Evolutionary conservation across 2,329 filamentous ascomycete species (phyloP), one percentile per base, ranked within the genome.

Genomic region (Metarhizium anisopliae): DNA sequence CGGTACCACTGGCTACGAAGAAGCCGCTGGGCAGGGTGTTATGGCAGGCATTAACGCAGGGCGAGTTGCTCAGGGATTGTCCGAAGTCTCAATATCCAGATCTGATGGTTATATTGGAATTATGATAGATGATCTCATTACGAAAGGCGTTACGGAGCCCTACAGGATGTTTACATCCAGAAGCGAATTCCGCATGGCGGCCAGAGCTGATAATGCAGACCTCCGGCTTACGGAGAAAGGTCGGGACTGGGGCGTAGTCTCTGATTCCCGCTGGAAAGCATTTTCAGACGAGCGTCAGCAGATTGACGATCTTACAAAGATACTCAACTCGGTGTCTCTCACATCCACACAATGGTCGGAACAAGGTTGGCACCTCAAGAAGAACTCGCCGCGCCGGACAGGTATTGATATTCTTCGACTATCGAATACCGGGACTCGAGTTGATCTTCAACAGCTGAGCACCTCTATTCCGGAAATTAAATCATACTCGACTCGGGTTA

Each of bases 151-250:
- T 35, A 92, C 89, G 2, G 94, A 99, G 68, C 94, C 94, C 1
- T 99, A 99, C 72, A 85, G 94, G 62, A 97, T 99, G 92, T 99
- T 99, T 75, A 99, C 94, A 2, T 89, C 89, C 6, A 85, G 94
- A 60, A 95, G 89, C 73, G 94, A 99, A 74, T 99, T 95, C 72
- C 89, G 94, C 59, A 92, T 99, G 81, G 90, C 87, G 47, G 84
- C 90, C 2, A 87, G 94, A 59, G 87, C 94, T 50, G 94, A 99
- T 74, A 99, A 99, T 67, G 94, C 94, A 40, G 94, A 99, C 71
- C 71, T 87, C 5, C 85, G 94, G 2, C 82, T 99, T 35, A 97
- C 94, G 0, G 77, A 81, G 35, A 86, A 86, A 68, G 94, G 90
- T 10, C 84, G 86, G 56, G 74, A 78, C 14, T 89, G 86, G 63